These are phyloP conservation scores for Cyberlindnera meyerae DNA, from an alignment of 805 yeast species.

Conservation along the genomic window DNA sequence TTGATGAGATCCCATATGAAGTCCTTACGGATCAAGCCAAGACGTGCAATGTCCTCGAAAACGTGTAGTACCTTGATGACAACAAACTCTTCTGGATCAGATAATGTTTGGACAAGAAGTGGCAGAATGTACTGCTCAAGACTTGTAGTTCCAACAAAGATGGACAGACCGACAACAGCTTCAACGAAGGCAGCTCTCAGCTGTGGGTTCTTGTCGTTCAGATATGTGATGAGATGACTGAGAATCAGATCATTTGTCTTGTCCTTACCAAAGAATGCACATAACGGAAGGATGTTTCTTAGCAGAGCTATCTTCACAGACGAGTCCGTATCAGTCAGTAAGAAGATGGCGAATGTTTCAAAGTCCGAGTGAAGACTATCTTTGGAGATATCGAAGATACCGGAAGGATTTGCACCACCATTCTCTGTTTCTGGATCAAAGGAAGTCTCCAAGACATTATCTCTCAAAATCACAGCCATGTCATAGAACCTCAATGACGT, in stretches of 20 bases:
- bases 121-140: conserved; percentile 89
- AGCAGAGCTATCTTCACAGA: conserved; percentile 68
- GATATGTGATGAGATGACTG: conserved; percentile 86
- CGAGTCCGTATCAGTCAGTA: conserved; percentile 66
- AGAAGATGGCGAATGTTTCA: conserved; percentile 56
- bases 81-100: conserved; percentile 81
- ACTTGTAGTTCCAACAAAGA: conserved; percentile 75
- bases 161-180: conserved; percentile 66
- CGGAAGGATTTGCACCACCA: conserved; percentile 30
- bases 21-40: conserved; percentile 50
- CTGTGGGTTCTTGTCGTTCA: conserved; percentile 71
- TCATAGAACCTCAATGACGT: conserved; percentile 61
- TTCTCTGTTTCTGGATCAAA: conserved; percentile 44
- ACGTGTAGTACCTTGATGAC: conserved; percentile 62
- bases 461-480: conserved; percentile 47
- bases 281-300: conserved; percentile 66
- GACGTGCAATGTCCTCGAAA: conserved; percentile 48
- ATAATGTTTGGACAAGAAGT: conserved; percentile 71
- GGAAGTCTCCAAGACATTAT: conserved; percentile 29
- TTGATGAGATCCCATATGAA: conserved; percentile 52
- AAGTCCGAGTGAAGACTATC: conserved; percentile 47
- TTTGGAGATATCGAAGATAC: conserved; percentile 35
- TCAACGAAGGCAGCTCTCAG: conserved; percentile 68
- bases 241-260: conserved; percentile 83
- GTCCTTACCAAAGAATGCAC: conserved; percentile 80